Conservation (phyloP, 768 basidiomycete genomes). For the Lactarius tabidus region DNA sequence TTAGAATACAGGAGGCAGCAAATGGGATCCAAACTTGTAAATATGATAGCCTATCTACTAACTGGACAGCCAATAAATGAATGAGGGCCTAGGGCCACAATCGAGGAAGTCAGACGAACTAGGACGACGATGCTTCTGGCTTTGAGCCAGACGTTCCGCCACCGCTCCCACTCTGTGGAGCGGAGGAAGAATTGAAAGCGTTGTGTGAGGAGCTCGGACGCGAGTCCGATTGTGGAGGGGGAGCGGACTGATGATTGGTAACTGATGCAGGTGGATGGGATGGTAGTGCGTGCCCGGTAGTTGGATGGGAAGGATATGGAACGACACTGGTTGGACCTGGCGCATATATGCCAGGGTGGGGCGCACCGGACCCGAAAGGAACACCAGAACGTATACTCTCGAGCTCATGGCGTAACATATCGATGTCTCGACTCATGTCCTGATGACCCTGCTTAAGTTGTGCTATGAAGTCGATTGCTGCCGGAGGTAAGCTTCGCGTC, state of each 20-base stretch:
- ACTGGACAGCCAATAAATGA: slow-evolving; percentile 24
- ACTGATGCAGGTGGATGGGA: slow-evolving; percentile 39
- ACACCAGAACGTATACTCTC: slow-evolving; percentile 57
- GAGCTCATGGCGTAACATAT: slow-evolving; percentile 71
- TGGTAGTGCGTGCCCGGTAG: slow-evolving; percentile 43
- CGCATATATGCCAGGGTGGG: slow-evolving; percentile 33
- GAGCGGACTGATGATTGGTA: slow-evolving; percentile 31
- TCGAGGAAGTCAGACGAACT: slow-evolving; percentile 12
- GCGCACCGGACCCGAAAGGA: slow-evolving; percentile 46
- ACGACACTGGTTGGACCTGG: slow-evolving; percentile 38
- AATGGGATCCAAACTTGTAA: slow-evolving; percentile 14
- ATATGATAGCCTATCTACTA: slow-evolving; percentile 21
- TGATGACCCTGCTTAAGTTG: slow-evolving; percentile 73
- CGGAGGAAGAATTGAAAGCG: slow-evolving; percentile 42
- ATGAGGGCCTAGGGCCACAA: slow-evolving; percentile 15
- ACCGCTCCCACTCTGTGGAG: slow-evolving; percentile 32
- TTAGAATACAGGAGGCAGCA: neutral
- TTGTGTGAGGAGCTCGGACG: slow-evolving; percentile 59
- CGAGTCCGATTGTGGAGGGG: slow-evolving; percentile 31
- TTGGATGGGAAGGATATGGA: slow-evolving; percentile 39
- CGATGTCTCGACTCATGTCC: slow-evolving; percentile 75
- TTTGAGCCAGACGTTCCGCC: slow-evolving; percentile 21
- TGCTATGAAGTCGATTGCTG: slow-evolving; percentile 86
- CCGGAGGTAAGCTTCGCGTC: neutral
- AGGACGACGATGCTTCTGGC: slow-evolving; percentile 29